These are phyloP conservation scores for Schizochytrium sp. DNA, from an alignment of 108 stramenopile species.

Conservation along the genomic window DNA sequence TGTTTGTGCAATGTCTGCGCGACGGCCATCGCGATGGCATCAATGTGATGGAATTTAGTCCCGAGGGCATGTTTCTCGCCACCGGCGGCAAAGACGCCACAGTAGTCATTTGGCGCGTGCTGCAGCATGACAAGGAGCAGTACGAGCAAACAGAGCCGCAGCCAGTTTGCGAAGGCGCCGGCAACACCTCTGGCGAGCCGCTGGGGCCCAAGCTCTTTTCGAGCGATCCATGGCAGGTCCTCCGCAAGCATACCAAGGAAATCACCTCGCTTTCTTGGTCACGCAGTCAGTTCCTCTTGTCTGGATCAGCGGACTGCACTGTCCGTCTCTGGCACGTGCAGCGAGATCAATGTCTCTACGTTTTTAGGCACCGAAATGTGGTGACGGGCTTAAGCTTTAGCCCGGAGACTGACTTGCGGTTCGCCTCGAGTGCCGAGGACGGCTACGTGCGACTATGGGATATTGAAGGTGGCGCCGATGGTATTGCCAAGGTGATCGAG, in stretches of 20 bases:
- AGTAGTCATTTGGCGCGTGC: neutral
- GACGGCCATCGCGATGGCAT: neutral
- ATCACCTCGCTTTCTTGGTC: neutral
- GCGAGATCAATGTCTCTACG: neutral
- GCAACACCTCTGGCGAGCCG: neutral
- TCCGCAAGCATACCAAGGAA: neutral
- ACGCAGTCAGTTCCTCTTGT: neutral
- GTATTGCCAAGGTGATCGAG: neutral
- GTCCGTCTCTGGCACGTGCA: neutral
- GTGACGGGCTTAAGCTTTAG: neutral
- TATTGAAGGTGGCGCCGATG: neutral
- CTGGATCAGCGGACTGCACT: neutral
- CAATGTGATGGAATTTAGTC: neutral
- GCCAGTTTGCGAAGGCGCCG: neutral
- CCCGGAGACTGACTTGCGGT: neutral
- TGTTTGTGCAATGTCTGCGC: neutral
- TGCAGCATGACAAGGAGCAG: neutral
- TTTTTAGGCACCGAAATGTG: neutral
- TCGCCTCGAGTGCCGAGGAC: neutral
- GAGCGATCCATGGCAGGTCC: neutral
- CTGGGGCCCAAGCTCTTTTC: neutral
- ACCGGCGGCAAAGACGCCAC: neutral
- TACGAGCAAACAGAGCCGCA: conserved; percentile 1
- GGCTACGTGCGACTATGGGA: neutral
- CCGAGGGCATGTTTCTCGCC: neutral